Evolutionary conservation across 202 grass and related monocot species (phyloP).

Genomic region (Miscanthus sacchariflorus): DNA sequence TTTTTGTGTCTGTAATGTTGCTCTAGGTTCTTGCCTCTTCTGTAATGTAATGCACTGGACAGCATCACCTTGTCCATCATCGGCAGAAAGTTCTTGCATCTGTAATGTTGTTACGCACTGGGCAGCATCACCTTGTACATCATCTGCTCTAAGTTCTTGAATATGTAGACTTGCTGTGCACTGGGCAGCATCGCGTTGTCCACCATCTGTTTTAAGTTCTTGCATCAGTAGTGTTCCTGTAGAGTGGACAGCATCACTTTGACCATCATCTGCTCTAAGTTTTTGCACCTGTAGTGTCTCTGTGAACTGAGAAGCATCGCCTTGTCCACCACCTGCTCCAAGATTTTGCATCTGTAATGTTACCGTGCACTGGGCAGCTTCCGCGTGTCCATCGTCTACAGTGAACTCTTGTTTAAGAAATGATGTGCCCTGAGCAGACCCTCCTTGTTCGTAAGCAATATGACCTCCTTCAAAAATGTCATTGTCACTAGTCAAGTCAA

Average conservation of each 20-base stretch:
- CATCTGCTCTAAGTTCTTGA: not conserved
- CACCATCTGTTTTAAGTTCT: not conserved
- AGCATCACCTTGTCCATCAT: slow-evolving; percentile 11
- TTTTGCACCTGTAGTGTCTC: not conserved
- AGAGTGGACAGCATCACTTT: slow-evolving; percentile 6
- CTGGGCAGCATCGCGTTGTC: not conserved
- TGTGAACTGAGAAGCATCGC: slow-evolving; percentile 6
- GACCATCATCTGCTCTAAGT: not conserved
- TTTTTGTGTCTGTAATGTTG: not conserved
- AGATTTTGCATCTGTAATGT: not conserved
- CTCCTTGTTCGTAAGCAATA: slow-evolving; percentile 7
- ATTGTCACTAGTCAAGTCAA: slow-evolving; percentile 33
- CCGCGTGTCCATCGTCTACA: not conserved
- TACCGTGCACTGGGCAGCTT: not conserved
- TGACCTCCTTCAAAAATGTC: slow-evolving; percentile 16
- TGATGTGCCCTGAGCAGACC: not conserved
- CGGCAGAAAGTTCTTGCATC: not conserved
- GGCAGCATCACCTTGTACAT: not conserved
- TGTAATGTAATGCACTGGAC: not conserved
- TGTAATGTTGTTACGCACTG: not conserved
- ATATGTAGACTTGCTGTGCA: not conserved
- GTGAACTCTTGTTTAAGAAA: not conserved
- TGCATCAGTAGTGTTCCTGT: not conserved
- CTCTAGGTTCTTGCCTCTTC: not conserved
- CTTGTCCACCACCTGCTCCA: not conserved